A percentile compares a stretch with the other conserved stretches of the same genome.
These are phyloP conservation scores for Colletotrichum acutatum DNA, from an alignment of 2,329 filamentous ascomycete genomes.

Conservation along the genomic window DNA sequence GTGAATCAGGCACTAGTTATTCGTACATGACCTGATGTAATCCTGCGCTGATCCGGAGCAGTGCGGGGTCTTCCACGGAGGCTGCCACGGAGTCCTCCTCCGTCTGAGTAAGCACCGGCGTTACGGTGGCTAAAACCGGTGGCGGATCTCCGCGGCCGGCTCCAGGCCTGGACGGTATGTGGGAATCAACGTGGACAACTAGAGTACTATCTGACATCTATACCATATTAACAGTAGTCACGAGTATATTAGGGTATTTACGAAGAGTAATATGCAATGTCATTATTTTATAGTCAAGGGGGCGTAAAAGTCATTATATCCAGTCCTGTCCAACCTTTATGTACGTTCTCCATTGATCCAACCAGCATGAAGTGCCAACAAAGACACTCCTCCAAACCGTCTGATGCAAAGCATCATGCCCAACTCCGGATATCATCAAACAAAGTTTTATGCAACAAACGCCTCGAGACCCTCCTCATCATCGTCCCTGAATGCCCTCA, in stretches of 20 bases:
- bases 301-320: constrained; percentile 9
- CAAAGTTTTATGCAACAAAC: background rate
- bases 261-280: background rate
- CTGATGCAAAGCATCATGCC: background rate
- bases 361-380: background rate
- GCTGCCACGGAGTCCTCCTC: background rate
- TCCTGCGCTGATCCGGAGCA: background rate
- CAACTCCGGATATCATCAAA: constrained; percentile 3
- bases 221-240: background rate
- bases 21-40: background rate
- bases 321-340: background rate
- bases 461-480: background rate
- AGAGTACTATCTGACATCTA: background rate
- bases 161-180: no score
- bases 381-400: background rate
- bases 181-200: background rate
- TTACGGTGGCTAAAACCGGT: background rate
- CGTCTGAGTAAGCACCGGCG: background rate
- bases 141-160: no score
- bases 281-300: background rate
- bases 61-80: background rate
- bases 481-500: background rate
- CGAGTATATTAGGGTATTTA: background rate
- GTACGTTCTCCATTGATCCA: background rate
- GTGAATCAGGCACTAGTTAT: no score